Evolutionary conservation across 371 early-diverging fungal genomes (phyloP), one percentile per base, ranked within the genome.

Genomic region (Mortierella sp.): DNA sequence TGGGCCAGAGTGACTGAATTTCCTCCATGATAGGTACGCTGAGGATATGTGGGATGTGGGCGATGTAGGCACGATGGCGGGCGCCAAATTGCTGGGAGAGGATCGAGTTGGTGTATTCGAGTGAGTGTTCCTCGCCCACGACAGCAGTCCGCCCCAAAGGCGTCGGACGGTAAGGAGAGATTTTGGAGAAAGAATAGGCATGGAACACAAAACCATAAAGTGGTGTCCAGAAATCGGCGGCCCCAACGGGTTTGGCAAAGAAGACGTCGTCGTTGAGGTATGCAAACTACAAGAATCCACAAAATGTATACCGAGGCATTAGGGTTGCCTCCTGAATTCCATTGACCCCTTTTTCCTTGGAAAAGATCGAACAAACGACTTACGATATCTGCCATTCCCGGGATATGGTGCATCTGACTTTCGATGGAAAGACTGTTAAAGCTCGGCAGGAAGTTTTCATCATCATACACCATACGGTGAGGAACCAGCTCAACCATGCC

Each of bases 181-280:
- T 30, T 16, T 23, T 53, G 34, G 56, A 23, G 21, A 6, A 9
- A 23, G 49, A 19, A 21, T 63, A 57, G 19, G 64, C 13, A 21
- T 70, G 81, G 38, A 80, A 65, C 21, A 80, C 81, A 26, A 60
- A 69, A 10, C 81, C 81, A 23, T 72, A 78, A 16, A 72, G 50
- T 26, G 81, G 81, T 7, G 78, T 78, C 69, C 70, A 78, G n/a
- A 80, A 72, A 47, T 78, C 78, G 1, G 72, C 57, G 10, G 27
- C 30, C 16, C 28, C 24, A 52, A 76, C 12, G 5, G 56, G 58
- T 10, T 48, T 49, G 4, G 68, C 72, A 24, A 78, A 54, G 43
- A 80, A 80, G 26, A 78, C 2, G 46, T 80, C 80, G 53, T 80
- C 80, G 61, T 80, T 80, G 42, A 78, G 39, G 41, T 80, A 80